phyloP scores from a whole-genome alignment of 345 rosid species.

The Cardiospermum halicacabum region DNA sequence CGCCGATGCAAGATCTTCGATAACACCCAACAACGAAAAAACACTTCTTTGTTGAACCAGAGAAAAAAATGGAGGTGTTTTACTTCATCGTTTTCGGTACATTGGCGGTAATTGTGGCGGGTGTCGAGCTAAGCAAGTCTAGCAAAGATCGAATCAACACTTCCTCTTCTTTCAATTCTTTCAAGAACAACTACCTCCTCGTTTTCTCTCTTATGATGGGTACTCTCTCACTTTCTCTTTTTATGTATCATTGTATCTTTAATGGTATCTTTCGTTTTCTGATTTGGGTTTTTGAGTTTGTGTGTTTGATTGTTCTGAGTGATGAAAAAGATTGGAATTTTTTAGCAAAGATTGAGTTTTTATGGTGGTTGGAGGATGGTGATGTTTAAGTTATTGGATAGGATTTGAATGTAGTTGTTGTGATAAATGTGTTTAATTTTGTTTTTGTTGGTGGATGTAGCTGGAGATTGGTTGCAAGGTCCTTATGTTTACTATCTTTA shows the following conservation, averaged over 20 bases:
- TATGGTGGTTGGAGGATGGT: neutral
- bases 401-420: neutral
- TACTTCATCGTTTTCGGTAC: constrained; percentile 56
- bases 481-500: constrained; percentile 72
- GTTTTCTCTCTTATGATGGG: constrained; percentile 89
- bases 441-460: constrained; percentile 17
- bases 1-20: constrained; percentile 3
- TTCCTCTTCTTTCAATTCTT: constrained; percentile 55
- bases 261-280: neutral
- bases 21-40: neutral
- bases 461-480: constrained; percentile 76
- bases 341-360: neutral
- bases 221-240: constrained; percentile 14
- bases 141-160: constrained; percentile 60
- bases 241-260: neutral
- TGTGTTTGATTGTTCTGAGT: neutral
- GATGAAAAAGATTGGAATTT: neutral
- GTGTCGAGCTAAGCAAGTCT: constrained; percentile 55
- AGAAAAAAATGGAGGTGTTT: constrained; percentile 47
- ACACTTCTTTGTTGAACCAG: neutral
- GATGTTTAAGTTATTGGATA: no score
- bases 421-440: neutral
- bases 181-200: constrained; percentile 66
- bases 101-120: constrained; percentile 45
- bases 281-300: neutral